Evolutionary conservation across 2,329 filamentous ascomycete species (phyloP), one percentile per base, ranked within the genome.

Genomic region (Ascochyta lentis): DNA sequence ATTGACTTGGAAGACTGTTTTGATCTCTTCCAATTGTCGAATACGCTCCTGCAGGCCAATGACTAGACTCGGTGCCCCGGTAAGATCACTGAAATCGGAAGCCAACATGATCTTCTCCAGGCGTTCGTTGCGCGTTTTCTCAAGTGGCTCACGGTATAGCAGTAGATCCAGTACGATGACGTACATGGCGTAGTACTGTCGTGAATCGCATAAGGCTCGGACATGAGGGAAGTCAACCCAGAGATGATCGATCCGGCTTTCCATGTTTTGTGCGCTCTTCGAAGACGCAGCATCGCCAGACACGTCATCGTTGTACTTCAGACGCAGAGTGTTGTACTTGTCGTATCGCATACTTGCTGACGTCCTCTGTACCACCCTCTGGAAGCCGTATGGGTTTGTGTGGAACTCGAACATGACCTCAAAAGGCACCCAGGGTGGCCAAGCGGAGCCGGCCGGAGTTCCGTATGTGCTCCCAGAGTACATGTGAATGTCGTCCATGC

Each of bases 71-170:
- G 95, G 95, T 3, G 94, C 91, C 46, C 95, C 96, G 54, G 92
- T 89, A 39, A 99, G 83, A 73, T 99, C 95, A 74, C 94, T 99
- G 72, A 99, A 99, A 76, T 99, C 95, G 0, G 95, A 98, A 1
- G 94, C 95, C 44, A 99, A 86, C 87, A 99, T 97, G 66, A 99
- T 99, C 82, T 97, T 98, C 76, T 99, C 95, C 15, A 99, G 81
- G 33, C 92, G 87, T 78, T 99, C 96, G 68, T 84, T 96, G 55
- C 96, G 87, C n/a, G 94, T 96, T 83, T 99, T 99, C 76, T 99
- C 95, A 42, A 96, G 79, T 2, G 95, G 95, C 75, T 99, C 95
- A 70, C 86, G 97, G 79, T 98, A 99, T 75, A 99, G 88, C 47
- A 99, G 82, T 38, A 99, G 83, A 77, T 99, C 95, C 60, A 98